Evolutionary conservation across 2,329 filamentous ascomycete species (phyloP).

Genomic region (Xylariales sp.): DNA sequence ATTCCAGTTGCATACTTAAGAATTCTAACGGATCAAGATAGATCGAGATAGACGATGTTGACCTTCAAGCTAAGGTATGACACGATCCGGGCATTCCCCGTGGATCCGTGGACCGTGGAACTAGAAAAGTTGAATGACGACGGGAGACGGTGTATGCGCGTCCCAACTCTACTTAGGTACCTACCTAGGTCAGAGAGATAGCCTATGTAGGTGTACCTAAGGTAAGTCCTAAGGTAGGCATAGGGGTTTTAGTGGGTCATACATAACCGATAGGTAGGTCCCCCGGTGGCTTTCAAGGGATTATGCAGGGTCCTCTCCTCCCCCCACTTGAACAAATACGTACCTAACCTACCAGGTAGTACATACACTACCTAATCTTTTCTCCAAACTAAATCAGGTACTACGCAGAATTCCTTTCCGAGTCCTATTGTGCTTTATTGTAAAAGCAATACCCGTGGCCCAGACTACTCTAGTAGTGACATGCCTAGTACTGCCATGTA

Average conservation of each 20-base stretch:
- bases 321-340: background rate
- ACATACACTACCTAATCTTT: too few species aligned
- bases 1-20: constrained; percentile 21
- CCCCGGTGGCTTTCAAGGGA: constrained; percentile 9
- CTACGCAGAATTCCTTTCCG: too few species aligned
- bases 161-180: background rate
- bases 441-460: too few species aligned
- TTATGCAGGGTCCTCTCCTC: constrained; percentile 21
- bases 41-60: constrained; percentile 14
- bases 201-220: too few species aligned
- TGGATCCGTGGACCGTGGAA: background rate
- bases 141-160: constrained; percentile 16
- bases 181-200: background rate
- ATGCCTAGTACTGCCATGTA: too few species aligned
- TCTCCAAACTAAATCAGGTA: too few species aligned
- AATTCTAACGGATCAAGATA: background rate
- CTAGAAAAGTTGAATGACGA: background rate
- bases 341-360: too few species aligned
- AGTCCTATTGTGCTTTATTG: too few species aligned
- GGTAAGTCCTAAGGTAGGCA: background rate
- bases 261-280: constrained; percentile 6
- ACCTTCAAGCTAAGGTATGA: background rate
- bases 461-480: too few species aligned
- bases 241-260: constrained; percentile 8
- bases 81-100: constrained; percentile 21